A percentile compares a stretch with the other conserved stretches of the same genome.
These are phyloP conservation scores for Coemansia pectinata DNA, from an alignment of 192 early-diverging fungal genomes.

Conservation along the genomic window DNA sequence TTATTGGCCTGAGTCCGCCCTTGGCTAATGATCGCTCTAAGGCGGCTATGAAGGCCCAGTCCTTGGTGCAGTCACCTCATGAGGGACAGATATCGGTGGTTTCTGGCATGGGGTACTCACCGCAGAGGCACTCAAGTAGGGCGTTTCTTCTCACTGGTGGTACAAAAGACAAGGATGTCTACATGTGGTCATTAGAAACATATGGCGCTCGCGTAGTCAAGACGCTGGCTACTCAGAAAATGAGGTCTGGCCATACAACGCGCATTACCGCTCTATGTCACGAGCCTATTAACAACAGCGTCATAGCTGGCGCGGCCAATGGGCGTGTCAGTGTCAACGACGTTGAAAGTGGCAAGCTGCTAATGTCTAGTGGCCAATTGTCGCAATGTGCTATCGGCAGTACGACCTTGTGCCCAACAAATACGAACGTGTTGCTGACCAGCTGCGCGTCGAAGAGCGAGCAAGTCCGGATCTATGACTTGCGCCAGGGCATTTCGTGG, in stretches of 20 bases:
- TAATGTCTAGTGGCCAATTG: neutral
- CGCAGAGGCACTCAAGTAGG: neutral
- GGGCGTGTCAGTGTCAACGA: slow-evolving; percentile 28
- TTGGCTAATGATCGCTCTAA: neutral
- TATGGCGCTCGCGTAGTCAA: neutral
- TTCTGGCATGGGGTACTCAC: slow-evolving; percentile 17
- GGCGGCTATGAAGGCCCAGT: neutral
- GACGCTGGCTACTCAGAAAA: neutral
- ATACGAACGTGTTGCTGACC: slow-evolving; percentile 25
- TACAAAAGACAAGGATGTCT: slow-evolving; percentile 9
- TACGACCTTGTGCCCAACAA: slow-evolving; percentile 15
- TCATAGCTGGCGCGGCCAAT: slow-evolving; percentile 25
- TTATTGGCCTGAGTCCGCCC: neutral
- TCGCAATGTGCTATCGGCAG: slow-evolving; percentile 10
- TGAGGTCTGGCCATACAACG: slow-evolving; percentile 20
- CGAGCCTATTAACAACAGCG: slow-evolving; percentile 8
- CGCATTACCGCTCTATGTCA: slow-evolving; percentile 32
- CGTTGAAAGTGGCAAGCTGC: slow-evolving; percentile 18
- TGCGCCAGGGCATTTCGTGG: slow-evolving; percentile 10
- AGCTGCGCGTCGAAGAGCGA: slow-evolving; percentile 15
- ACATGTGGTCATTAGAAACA: slow-evolving; percentile 12
- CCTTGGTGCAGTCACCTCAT: slow-evolving; percentile 11
- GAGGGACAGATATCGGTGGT: slow-evolving; percentile 13
- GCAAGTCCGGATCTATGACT: slow-evolving; percentile 28
- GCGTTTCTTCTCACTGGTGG: slow-evolving; percentile 34